A percentile compares a stretch with the other conserved stretches of the same genome.
Evolutionary conservation across 805 yeast species (phyloP).

Genomic region (Myxozyma neglecta): DNA sequence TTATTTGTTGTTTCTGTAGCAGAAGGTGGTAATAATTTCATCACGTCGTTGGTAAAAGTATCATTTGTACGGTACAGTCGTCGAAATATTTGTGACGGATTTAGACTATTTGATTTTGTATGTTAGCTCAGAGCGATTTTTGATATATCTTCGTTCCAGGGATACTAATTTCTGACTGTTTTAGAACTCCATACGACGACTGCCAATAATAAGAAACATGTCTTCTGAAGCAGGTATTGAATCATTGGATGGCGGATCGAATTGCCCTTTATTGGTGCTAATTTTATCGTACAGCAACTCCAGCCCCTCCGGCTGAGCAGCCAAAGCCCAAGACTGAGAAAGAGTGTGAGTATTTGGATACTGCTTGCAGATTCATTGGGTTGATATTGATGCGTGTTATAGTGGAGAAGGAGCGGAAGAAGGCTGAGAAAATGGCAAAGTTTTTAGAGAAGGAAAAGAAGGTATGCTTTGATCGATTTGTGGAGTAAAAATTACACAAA

Average conservation of each 20-base stretch:
- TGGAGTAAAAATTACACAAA: not conserved
- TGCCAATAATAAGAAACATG: constrained; percentile 14
- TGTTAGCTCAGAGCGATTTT: not conserved
- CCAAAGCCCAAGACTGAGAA: constrained; percentile 35
- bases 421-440: constrained; percentile 87
- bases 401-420: constrained; percentile 80
- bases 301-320: constrained; percentile 8
- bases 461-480: constrained; percentile 13
- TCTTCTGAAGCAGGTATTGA: constrained; percentile 15
- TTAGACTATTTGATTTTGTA: not conserved
- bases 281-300: not conserved
- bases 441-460: constrained; percentile 84
- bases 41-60: constrained; percentile 12
- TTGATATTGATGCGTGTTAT: not conserved
- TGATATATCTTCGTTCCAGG: not conserved
- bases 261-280: not conserved
- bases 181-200: not conserved
- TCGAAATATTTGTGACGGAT: constrained; percentile 3
- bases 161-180: not conserved
- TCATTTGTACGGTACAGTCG: constrained; percentile 8
- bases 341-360: constrained; percentile 26
- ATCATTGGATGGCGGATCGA: too few species aligned
- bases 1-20: not conserved
- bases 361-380: not conserved
- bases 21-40: not conserved